Conservation (phyloP, 192 early-diverging fungal species). For the Chytriomyces hyalinus region DNA sequence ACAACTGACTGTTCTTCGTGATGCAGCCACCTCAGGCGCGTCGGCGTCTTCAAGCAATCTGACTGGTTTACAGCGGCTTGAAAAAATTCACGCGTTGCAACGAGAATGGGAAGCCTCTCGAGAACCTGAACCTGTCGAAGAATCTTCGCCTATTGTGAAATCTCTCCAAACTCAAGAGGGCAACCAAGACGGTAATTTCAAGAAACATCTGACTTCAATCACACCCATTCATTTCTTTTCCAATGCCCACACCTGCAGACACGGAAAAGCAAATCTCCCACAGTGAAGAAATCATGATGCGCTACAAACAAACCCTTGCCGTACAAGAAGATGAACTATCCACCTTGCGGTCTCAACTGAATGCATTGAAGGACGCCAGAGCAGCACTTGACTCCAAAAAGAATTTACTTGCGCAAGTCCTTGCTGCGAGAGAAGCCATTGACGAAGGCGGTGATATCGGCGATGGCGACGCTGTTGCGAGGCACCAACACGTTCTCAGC, state of each 20-base stretch:
- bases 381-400: slow-evolving; percentile 17
- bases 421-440: background rate
- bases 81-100: background rate
- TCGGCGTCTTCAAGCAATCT: background rate
- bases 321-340: slow-evolving; percentile 25
- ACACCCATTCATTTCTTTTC: too few relatives aligned
- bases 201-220: too few relatives aligned
- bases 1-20: background rate
- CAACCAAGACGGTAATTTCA: too few relatives aligned
- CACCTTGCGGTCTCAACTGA: background rate
- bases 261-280: background rate
- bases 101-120: background rate
- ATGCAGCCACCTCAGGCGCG: background rate
- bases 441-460: background rate
- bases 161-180: too few relatives aligned
- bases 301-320: background rate
- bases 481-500: background rate
- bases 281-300: background rate
- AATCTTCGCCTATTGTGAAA: too few relatives aligned
- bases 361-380: slow-evolving; percentile 2
- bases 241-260: background rate
- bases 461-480: background rate
- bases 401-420: background rate
- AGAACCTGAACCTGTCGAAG: background rate
- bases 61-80: background rate